Percentiles rank a stretch among this genome's conserved stretches.
Evolutionary conservation across 106 monocot species (phyloP).

Genomic region (Acorus calamus): DNA sequence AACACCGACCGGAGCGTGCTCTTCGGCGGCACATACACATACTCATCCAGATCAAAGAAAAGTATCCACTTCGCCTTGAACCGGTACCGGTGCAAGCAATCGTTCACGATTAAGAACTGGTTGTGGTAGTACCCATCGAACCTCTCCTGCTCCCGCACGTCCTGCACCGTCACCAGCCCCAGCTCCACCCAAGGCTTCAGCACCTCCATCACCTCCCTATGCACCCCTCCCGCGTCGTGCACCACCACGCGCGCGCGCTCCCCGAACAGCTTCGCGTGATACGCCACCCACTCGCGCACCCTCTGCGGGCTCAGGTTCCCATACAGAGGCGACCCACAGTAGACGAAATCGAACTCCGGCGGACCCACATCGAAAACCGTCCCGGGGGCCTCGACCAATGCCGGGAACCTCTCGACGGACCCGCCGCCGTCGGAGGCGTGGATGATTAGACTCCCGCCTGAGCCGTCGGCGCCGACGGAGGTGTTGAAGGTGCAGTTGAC

Average conservation of each 20-base stretch:
- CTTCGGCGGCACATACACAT: slow-evolving; percentile 36
- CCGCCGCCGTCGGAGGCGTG: slow-evolving; percentile 27
- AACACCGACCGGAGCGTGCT: slow-evolving; percentile 24
- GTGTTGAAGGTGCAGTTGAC: slow-evolving; percentile 61
- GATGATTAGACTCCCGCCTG: slow-evolving; percentile 47
- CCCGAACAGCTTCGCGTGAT: slow-evolving; percentile 56
- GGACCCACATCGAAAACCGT: slow-evolving; percentile 20
- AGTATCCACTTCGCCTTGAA: slow-evolving; percentile 62
- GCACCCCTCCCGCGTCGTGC: slow-evolving; percentile 71
- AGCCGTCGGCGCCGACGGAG: slow-evolving; percentile 25
- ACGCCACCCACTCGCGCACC: slow-evolving; percentile 68
- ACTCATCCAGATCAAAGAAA: slow-evolving; percentile 87
- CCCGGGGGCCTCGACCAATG: slow-evolving; percentile 35
- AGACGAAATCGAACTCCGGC: slow-evolving; percentile 54
- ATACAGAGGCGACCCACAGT: slow-evolving; percentile 69
- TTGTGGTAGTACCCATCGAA: slow-evolving; percentile 89
- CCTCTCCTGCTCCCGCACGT: slow-evolving; percentile 53
- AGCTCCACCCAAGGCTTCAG: slow-evolving; percentile 60
- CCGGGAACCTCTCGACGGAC: slow-evolving; percentile 26
- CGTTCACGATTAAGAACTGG: slow-evolving; percentile 78
- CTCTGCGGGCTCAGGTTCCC: slow-evolving; percentile 58
- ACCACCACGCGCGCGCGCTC: slow-evolving; percentile 49
- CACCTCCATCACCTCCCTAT: slow-evolving; percentile 45
- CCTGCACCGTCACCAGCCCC: slow-evolving; percentile 49
- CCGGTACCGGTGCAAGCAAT: slow-evolving; percentile 58